These are phyloP conservation scores for Microascus cirrosus DNA, from an alignment of 2,329 filamentous ascomycete genomes.

Conservation along the genomic window DNA sequence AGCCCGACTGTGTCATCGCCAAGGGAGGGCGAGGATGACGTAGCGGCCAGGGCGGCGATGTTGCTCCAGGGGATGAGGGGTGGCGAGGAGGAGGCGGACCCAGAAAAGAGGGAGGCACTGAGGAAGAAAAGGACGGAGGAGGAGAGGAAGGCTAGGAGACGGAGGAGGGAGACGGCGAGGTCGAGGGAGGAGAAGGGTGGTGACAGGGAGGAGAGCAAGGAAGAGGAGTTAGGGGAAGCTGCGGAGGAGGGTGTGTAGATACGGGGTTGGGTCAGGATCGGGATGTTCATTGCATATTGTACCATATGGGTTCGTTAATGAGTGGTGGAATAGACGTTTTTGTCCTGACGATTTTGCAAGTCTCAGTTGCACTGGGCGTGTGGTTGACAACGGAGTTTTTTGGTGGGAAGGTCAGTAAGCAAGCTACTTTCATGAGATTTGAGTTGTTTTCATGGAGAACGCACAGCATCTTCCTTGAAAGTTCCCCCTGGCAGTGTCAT, in stretches of 20 bases:
- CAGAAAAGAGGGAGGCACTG: constrained; percentile 46
- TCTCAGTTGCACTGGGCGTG: background rate
- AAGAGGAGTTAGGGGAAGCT: background rate
- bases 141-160: constrained; percentile 56
- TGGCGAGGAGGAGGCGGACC: constrained; percentile 41
- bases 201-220: background rate
- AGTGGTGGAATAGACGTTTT: background rate
- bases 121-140: constrained; percentile 68
- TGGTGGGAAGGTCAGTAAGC: background rate
- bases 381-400: background rate
- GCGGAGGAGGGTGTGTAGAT: background rate
- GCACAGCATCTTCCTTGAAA: too few species aligned
- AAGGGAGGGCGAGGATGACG: constrained; percentile 51
- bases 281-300: background rate
- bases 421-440: too few species aligned
- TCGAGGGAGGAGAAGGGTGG: constrained; percentile 7
- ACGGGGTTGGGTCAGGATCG: too few species aligned
- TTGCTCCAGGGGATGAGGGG: constrained; percentile 75
- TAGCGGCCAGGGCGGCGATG: constrained; percentile 74
- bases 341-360: background rate
- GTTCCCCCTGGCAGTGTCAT: too few species aligned
- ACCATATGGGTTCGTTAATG: background rate
- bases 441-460: background rate
- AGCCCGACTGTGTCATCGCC: constrained; percentile 38
- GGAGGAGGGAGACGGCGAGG: constrained; percentile 51